Base-by-base conservation (phyloP, 805 yeast genomes). In the Candida takata region DNA sequence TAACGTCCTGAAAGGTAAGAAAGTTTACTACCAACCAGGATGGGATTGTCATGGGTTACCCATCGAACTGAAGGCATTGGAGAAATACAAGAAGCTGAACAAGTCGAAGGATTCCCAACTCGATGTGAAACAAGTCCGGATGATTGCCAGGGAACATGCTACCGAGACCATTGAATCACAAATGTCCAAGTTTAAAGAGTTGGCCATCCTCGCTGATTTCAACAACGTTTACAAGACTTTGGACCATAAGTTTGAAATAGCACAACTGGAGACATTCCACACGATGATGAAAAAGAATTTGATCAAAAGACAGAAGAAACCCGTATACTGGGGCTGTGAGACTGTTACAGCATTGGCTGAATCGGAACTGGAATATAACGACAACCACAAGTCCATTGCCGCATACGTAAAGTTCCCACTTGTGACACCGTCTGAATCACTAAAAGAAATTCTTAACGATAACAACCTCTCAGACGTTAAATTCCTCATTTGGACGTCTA, bases 21-120 rank as follows among this genome's bases (percentile, higher is more conserved):
- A 69, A 33, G 76, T 92, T 4, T 67, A 70, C 35, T 92, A 84
- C 51, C 69, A 70, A 28, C 96, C 97, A 1, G 99, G 99, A 1
- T 92, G 98, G 97, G 99, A 92, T 57, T 92, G 98, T 54, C 99
- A 92, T 62, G 99, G 99, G 0, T 64, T 92, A 26, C 99, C 99
- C 1, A 92, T 92, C 43, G 99, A 92, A 58, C 66, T 85, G 54
- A 88, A 87, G 49, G 95, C 95, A 0, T 58, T 85, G 57, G 71
- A 58, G 47, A 70, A 61, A 41, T 64, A 46, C 51, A 57, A 51
- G 25, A 58, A 65, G 33, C 45, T 55, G 34, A 48, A 56, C 21
- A 57, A 59, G 13, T 55, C 51, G 26, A 54, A 68, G 0, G 51
- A 64, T 1, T 58, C 61, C 4, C 38, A 54, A 14, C 36, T 68